Evolutionary conservation across 768 basidiomycete genomes (phyloP).

Genomic region (Ramaria rubella): DNA sequence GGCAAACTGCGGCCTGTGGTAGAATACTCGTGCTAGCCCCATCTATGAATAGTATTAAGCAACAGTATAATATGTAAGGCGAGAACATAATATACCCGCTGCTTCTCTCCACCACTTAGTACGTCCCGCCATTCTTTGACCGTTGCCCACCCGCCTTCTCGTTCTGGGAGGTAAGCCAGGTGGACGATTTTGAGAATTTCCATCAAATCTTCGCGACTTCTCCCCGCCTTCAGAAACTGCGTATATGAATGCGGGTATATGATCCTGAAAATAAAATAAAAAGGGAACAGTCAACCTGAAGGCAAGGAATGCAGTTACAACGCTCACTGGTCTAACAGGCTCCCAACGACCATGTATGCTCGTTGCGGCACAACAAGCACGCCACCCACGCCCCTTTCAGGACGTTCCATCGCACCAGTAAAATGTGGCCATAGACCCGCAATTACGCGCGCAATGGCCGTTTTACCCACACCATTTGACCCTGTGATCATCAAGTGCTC

Average conservation of each 20-base stretch:
- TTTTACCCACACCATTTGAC: conserved; percentile 89
- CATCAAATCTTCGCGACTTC: conserved; percentile 63
- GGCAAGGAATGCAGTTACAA: neutral
- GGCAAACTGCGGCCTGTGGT: conserved; percentile 76
- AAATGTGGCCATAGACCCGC: conserved; percentile 74
- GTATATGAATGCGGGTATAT: conserved; percentile 88
- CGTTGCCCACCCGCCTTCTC: conserved; percentile 87
- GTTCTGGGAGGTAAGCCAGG: conserved; percentile 72
- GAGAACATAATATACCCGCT: conserved; percentile 44
- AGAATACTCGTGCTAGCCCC: conserved; percentile 90
- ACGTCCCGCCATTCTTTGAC: conserved; percentile 97
- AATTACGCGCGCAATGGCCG: conserved; percentile 79
- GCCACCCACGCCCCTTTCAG: conserved; percentile 40
- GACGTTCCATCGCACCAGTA: conserved; percentile 27
- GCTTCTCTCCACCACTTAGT: conserved; percentile 94
- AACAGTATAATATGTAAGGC: conserved; percentile 1
- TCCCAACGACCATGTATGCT: conserved; percentile 86
- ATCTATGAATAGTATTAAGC: conserved; percentile 40
- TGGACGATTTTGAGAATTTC: conserved; percentile 76
- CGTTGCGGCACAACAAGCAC: conserved; percentile 89
- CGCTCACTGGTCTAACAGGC: conserved; percentile 75
- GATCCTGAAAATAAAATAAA: conserved; percentile 34
- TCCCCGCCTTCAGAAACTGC: conserved; percentile 54
- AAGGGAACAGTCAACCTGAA: neutral
- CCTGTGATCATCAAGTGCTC: conserved; percentile 94